Percentiles rank a stretch among this genome's conserved stretches.
These are phyloP conservation scores for Penicillium angulare DNA, from an alignment of 495 filamentous ascomycete species.

Conservation along the genomic window DNA sequence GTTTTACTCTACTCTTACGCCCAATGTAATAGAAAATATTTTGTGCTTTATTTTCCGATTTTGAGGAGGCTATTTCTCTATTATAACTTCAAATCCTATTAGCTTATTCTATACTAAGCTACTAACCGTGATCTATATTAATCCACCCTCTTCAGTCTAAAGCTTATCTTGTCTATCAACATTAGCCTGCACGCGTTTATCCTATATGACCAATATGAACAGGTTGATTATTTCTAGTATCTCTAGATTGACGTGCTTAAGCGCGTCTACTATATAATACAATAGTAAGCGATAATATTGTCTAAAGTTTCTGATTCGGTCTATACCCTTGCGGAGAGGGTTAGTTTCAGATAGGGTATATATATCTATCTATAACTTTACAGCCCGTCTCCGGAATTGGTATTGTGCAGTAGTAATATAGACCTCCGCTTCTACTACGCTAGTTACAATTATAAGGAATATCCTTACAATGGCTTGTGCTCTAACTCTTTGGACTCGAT, in stretches of 20 bases:
- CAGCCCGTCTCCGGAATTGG: slow-evolving; percentile 17
- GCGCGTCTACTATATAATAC: background rate
- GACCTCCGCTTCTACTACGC: slow-evolving; percentile 3
- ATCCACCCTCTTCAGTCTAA: slow-evolving; percentile 4
- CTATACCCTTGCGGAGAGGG: background rate
- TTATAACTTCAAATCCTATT: slow-evolving; percentile 7
- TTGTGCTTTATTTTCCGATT: slow-evolving; percentile 12
- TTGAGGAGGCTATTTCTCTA: slow-evolving; percentile 2
- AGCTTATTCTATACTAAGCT: slow-evolving; percentile 9
- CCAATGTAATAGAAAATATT: slow-evolving; percentile 7
- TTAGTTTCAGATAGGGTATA: background rate
- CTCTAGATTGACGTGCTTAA: background rate
- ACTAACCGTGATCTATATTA: slow-evolving; percentile 9
- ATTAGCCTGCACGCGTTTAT: slow-evolving; percentile 11
- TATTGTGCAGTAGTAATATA: slow-evolving; percentile 15
- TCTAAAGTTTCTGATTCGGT: background rate
- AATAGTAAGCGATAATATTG: background rate
- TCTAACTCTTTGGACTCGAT: slow-evolving; percentile 23
- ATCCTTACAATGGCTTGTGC: slow-evolving; percentile 26
- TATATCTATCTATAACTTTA: slow-evolving; percentile 16
- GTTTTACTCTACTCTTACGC: slow-evolving; percentile 13
- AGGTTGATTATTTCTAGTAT: background rate
- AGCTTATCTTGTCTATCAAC: background rate
- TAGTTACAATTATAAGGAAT: slow-evolving; percentile 3
- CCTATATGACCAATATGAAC: slow-evolving; percentile 6